These are phyloP conservation scores for Colletotrichum lupini DNA, from an alignment of 2,329 filamentous ascomycete species.

Conservation along the genomic window DNA sequence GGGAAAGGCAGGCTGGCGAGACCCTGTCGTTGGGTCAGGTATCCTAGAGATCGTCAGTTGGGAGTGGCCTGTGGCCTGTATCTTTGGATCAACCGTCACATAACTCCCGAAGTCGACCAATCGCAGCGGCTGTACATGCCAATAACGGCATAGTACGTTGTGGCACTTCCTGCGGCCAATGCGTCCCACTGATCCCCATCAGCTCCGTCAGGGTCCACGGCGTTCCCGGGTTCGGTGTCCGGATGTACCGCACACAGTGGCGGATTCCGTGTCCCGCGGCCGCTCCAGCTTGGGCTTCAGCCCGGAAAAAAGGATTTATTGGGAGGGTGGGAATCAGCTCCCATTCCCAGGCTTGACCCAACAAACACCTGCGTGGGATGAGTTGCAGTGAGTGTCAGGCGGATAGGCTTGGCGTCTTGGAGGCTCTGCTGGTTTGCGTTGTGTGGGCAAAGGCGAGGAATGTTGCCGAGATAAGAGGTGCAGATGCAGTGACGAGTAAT, in stretches of 20 bases:
- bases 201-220: conserved; percentile 28
- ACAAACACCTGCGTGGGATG: neutral
- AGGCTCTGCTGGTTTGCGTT: conserved; percentile 1
- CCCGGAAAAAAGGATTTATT: neutral
- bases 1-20: conserved; percentile 13
- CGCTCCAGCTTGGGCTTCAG: neutral
- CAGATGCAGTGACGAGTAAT: conserved; percentile 2
- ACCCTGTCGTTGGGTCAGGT: conserved; percentile 26
- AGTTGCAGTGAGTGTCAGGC: neutral
- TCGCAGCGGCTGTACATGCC: conserved; percentile 34
- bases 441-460: neutral
- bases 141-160: conserved; percentile 32
- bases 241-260: conserved; percentile 20
- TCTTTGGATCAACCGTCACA: conserved; percentile 9
- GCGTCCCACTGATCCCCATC: conserved; percentile 24
- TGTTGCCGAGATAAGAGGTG: conserved; percentile 11
- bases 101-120: conserved; percentile 5
- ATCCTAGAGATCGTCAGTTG: conserved; percentile 11
- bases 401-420: neutral
- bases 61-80: conserved; percentile 2
- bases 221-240: conserved; percentile 22
- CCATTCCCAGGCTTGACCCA: neutral
- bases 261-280: conserved; percentile 11
- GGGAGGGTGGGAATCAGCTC: neutral
- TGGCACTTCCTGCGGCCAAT: conserved; percentile 29